phyloP scores from a whole-genome alignment of 106 monocot genomes.

The Dioscorea alata region DNA sequence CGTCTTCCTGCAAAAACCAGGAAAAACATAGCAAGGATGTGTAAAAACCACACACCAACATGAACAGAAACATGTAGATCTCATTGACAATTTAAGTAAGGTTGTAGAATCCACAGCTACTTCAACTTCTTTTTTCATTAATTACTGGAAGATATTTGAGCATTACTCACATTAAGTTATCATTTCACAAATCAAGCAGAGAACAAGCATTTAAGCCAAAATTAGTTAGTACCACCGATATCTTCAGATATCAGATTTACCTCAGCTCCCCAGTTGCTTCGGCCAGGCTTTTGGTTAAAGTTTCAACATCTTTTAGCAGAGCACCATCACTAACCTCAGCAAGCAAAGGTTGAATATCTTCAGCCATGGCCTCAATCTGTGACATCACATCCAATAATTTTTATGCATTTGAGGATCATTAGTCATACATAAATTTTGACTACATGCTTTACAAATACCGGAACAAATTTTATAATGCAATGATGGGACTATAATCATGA shows the following conservation, averaged over 20 bases:
- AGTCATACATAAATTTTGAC: neutral
- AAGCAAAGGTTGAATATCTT: constrained; percentile 87
- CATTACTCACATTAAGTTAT: too few species aligned
- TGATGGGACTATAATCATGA: too few species aligned
- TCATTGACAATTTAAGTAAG: too few species aligned
- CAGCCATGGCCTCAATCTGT: constrained; percentile 80
- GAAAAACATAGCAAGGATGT: neutral
- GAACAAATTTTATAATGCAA: neutral
- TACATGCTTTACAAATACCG: too few species aligned
- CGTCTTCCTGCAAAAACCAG: constrained; percentile 44
- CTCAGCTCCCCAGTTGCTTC: constrained; percentile 82
- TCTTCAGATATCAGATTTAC: constrained; percentile 15
- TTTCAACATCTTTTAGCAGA: constrained; percentile 77
- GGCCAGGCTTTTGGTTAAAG: constrained; percentile 73
- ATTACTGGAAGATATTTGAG: too few species aligned
- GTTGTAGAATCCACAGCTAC: too few species aligned
- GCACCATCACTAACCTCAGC: constrained; percentile 65
- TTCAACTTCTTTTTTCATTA: too few species aligned
- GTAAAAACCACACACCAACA: too few species aligned
- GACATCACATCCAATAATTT: constrained; percentile 28
- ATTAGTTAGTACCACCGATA: too few species aligned
- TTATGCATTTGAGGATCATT: neutral
- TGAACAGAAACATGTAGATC: too few species aligned
- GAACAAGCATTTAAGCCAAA: too few species aligned
- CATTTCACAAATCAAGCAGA: too few species aligned